A percentile compares a stretch with the other conserved stretches of the same genome.
Evolutionary conservation across 2,329 filamentous ascomycete species (phyloP).

Genomic region (Talaromyces marneffei): DNA sequence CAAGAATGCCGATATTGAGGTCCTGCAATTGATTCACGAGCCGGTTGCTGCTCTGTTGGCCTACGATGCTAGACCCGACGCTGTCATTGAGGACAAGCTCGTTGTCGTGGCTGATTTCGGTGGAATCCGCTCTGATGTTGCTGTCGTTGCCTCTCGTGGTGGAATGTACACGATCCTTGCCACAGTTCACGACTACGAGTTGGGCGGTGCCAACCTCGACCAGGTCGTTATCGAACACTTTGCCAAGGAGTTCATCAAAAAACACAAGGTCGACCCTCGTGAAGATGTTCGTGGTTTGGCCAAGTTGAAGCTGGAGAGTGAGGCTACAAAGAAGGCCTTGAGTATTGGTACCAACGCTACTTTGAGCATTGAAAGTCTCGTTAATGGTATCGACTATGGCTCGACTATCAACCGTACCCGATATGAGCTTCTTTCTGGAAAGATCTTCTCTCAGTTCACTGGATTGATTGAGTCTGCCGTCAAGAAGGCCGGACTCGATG

Average conservation of each 20-base stretch:
- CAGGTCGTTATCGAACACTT: conserved; percentile 92
- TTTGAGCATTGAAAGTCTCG: conserved; percentile 88
- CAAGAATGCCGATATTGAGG: conserved; percentile 73
- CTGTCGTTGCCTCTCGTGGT: conserved; percentile 82
- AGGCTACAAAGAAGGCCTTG: conserved; percentile 85
- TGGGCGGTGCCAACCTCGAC: conserved; percentile 79
- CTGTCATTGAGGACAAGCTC: conserved; percentile 73
- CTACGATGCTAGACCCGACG: conserved; percentile 79
- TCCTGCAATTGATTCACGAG: conserved; percentile 89
- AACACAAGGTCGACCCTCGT: conserved; percentile 83
- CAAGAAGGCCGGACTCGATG: conserved; percentile 86
- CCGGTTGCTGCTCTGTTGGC: conserved; percentile 83
- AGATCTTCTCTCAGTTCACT: conserved; percentile 83
- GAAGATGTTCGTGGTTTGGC: conserved; percentile 74
- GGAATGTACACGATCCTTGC: conserved; percentile 96
- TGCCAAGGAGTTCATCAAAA: conserved; percentile 98
- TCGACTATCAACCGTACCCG: conserved; percentile 87
- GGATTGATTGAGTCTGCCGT: conserved; percentile 76
- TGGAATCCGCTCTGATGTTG: conserved; percentile 84
- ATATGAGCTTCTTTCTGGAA: conserved; percentile 81
- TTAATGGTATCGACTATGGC: conserved; percentile 83
- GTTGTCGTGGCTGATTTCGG: conserved; percentile 89
- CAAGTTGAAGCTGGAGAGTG: conserved; percentile 87
- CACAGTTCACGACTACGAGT: conserved; percentile 92
- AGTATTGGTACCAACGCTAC: conserved; percentile 81